Percentiles rank a stretch among this genome's conserved stretches.
Evolutionary conservation across 106 monocot species (phyloP).

Genomic region (Dioscorea alata): DNA sequence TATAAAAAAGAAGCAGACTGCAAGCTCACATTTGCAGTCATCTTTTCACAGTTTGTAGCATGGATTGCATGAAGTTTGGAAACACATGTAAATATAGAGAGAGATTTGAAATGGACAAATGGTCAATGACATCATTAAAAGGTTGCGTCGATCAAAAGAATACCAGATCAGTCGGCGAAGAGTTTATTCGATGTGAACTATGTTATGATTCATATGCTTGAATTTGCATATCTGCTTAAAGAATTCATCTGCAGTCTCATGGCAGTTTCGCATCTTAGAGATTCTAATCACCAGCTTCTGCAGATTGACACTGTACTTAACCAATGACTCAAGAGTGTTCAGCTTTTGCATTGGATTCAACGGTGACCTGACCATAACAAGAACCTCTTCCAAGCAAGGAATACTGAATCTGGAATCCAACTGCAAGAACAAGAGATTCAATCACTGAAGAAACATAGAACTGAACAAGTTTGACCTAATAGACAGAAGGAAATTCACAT

Average conservation of each 20-base stretch:
- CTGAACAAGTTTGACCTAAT: not conserved
- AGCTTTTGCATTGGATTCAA: slow-evolving; percentile 93
- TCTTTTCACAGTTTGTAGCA: too few relatives aligned
- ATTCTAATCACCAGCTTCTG: slow-evolving; percentile 71
- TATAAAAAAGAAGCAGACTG: too few relatives aligned
- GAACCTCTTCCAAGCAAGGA: slow-evolving; percentile 67
- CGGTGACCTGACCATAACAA: slow-evolving; percentile 81
- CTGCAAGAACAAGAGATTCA: slow-evolving; percentile 35
- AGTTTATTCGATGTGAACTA: slow-evolving; percentile 61
- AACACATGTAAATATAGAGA: too few relatives aligned
- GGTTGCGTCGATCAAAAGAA: too few relatives aligned
- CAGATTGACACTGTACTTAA: slow-evolving; percentile 46
- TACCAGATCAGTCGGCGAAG: too few relatives aligned
- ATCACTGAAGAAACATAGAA: too few relatives aligned
- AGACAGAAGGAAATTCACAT: slow-evolving; percentile 30
- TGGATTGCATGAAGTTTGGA: too few relatives aligned
- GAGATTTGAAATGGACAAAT: too few relatives aligned
- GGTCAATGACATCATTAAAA: too few relatives aligned
- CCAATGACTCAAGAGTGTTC: slow-evolving; percentile 57
- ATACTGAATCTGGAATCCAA: slow-evolving; percentile 61
- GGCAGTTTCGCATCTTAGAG: slow-evolving; percentile 76
- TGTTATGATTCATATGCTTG: slow-evolving; percentile 36
- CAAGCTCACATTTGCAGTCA: too few relatives aligned
- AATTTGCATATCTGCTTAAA: slow-evolving; percentile 83
- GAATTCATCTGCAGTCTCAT: slow-evolving; percentile 82